Conservation (phyloP, 768 basidiomycete species). For the Jaapia argillacea region DNA sequence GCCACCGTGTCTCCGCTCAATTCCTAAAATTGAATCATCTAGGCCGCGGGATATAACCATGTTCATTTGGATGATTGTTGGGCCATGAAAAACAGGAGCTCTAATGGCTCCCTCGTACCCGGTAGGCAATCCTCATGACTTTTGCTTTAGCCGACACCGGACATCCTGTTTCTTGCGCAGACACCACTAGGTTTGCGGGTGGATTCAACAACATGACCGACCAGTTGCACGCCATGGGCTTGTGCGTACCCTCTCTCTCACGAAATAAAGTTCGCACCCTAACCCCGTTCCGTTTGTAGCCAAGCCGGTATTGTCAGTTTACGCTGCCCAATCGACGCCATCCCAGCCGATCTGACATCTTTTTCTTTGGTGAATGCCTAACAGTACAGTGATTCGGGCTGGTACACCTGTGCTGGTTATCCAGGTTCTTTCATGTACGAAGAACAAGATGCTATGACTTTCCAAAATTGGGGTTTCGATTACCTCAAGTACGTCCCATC, state of each 20-base stretch:
- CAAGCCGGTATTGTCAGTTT: constrained; percentile 50
- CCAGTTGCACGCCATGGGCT: constrained; percentile 42
- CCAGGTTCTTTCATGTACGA: constrained; percentile 61
- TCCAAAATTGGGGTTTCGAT: constrained; percentile 59
- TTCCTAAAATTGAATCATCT: constrained; percentile 1
- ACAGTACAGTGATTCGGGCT: constrained; percentile 59
- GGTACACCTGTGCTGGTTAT: constrained; percentile 57
- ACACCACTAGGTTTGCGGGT: constrained; percentile 39
- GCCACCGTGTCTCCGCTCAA: background rate
- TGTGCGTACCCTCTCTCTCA: constrained; percentile 29
- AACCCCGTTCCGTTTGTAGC: constrained; percentile 17
- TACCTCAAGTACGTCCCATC: constrained; percentile 40
- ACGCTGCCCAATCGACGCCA: background rate
- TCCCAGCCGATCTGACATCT: background rate
- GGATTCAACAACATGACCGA: constrained; percentile 51
- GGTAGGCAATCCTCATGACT: constrained; percentile 22
- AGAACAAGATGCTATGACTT: constrained; percentile 44
- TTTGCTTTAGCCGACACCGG: background rate
- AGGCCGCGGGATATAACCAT: constrained; percentile 51
- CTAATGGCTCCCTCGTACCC: constrained; percentile 44
- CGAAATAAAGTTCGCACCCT: background rate
- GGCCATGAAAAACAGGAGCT: constrained; percentile 43
- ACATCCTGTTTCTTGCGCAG: constrained; percentile 17
- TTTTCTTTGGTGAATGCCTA: background rate
- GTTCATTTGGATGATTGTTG: constrained; percentile 62